phyloP scores from a whole-genome alignment of 331 rosid genomes.

The Acacia pycnantha region DNA sequence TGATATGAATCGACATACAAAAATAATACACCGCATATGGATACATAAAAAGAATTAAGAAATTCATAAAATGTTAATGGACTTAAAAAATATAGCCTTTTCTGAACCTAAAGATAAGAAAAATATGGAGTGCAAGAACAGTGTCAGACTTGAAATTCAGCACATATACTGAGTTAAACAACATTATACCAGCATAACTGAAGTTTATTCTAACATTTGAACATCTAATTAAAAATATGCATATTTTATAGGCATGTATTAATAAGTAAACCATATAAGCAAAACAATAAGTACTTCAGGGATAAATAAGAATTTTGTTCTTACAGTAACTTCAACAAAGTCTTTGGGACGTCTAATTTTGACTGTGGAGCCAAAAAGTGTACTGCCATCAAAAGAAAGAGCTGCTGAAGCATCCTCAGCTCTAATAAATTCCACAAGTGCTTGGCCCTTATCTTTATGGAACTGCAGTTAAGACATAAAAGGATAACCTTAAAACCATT shows the following conservation, averaged over 20 bases:
- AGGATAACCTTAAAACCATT: constrained; percentile 35
- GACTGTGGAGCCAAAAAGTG: constrained; percentile 63
- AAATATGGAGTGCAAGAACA: not conserved
- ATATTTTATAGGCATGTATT: not conserved
- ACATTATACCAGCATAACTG: not conserved
- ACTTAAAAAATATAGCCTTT: not conserved
- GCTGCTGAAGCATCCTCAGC: constrained; percentile 90
- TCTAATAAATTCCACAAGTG: constrained; percentile 88
- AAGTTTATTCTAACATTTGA: not conserved
- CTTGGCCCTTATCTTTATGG: constrained; percentile 84
- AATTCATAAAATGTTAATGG: not conserved
- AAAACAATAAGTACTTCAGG: constrained; percentile 9
- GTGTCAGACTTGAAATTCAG: not conserved
- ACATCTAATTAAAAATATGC: not conserved
- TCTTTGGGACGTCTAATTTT: constrained; percentile 92
- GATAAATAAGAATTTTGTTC: constrained; percentile 45
- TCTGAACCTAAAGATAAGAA: not conserved
- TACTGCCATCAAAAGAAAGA: constrained; percentile 79
- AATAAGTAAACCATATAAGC: not conserved
- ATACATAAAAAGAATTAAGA: not conserved
- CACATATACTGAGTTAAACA: not conserved
- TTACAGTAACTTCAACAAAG: constrained; percentile 82
- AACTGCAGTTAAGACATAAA: constrained; percentile 57
- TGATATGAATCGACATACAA: not conserved
- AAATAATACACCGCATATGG: not conserved